Conservation (phyloP, 108 stramenopile genomes). For the Cyclotella choctawhatcheeana region DNA sequence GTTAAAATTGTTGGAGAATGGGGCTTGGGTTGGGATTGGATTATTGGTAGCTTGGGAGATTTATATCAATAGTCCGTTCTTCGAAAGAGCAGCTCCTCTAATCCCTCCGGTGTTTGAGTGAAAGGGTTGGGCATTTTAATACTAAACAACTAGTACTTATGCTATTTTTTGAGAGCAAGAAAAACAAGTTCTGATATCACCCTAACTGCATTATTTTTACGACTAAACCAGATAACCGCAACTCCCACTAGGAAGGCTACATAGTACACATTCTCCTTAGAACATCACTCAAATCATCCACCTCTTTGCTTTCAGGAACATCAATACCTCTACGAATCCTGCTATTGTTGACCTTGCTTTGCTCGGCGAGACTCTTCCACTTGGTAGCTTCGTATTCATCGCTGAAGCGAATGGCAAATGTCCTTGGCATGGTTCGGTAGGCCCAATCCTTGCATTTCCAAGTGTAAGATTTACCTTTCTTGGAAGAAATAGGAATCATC, state of each 20-base stretch:
- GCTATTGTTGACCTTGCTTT: constrained; percentile 25
- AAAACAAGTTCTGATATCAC: neutral
- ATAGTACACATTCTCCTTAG: constrained; percentile 19
- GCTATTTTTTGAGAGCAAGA: neutral
- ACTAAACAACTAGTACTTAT: too few relatives aligned
- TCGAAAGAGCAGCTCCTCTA: constrained; percentile 82
- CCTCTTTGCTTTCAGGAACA: constrained; percentile 16
- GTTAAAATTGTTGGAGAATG: constrained; percentile 65
- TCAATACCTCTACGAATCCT: constrained; percentile 25
- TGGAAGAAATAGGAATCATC: constrained; percentile 23
- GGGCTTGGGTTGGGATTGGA: constrained; percentile 84
- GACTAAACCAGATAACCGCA: neutral
- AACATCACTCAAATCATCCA: constrained; percentile 25
- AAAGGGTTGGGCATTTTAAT: too few relatives aligned
- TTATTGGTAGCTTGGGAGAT: constrained; percentile 84
- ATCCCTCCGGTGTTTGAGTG: constrained; percentile 75
- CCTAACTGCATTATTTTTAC: neutral
- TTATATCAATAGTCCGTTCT: constrained; percentile 90
- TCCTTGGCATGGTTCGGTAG: constrained; percentile 17
- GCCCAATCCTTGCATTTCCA: constrained; percentile 35
- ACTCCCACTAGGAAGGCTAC: too few relatives aligned
- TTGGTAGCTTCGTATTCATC: constrained; percentile 23
- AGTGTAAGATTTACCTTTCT: constrained; percentile 28
- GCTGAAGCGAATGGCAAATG: constrained; percentile 30
- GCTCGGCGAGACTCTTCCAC: constrained; percentile 23